Base-by-base conservation (phyloP, 2,329 filamentous ascomycete species). In the Tolypocladium endophyticum region DNA sequence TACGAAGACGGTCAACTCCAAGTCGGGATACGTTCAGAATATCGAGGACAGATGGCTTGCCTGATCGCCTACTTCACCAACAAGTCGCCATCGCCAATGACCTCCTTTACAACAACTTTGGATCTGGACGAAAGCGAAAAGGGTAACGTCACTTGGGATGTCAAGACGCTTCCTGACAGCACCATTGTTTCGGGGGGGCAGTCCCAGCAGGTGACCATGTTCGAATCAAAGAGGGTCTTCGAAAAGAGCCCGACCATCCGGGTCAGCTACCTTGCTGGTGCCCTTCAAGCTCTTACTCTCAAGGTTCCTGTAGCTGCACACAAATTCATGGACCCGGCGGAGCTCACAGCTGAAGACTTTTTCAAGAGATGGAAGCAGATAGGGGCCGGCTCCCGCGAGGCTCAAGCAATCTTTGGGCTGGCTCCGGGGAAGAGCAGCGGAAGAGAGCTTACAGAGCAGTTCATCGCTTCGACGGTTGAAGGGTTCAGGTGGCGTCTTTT, bases 361-460 rank as follows among this genome's bases (percentile, higher is more conserved):
- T 99, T 99, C 83, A 97, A 95, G 80, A 83, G 95, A 57, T 99
- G 94, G 94, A 95, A 96, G 80, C 94, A 99, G 76, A 97, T 99
- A 67, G 94, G 94, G 16, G 91, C 89, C 6, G 85, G 85, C 1
- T 87, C 92, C 1, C 84, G 95, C 36, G 95, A 99, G 73, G 87
- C 90, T 0, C 94, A 99, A 72, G 83, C 83, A 55, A 91, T 97
- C 38, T 95, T 99, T 73, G 86, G 87, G 0, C 72, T 93, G 14
- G 74, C 77, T 1, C 62, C 65, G 2, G 72, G 71, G 1, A 81
- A 80, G 35, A 80, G 79, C 20, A 59, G 63, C 16, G 79, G 80
- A 16, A 79, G 83, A 61, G 86, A 87, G 63, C 83, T 95, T 63
- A 88, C 81, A 61, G 84, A 89, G 61, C 75, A 78, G 2, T 92